A percentile compares a stretch with the other conserved stretches of the same genome.
These are phyloP conservation scores for Trichophyton schoenleinii DNA, from an alignment of 2,329 filamentous ascomycete species.

Conservation along the genomic window DNA sequence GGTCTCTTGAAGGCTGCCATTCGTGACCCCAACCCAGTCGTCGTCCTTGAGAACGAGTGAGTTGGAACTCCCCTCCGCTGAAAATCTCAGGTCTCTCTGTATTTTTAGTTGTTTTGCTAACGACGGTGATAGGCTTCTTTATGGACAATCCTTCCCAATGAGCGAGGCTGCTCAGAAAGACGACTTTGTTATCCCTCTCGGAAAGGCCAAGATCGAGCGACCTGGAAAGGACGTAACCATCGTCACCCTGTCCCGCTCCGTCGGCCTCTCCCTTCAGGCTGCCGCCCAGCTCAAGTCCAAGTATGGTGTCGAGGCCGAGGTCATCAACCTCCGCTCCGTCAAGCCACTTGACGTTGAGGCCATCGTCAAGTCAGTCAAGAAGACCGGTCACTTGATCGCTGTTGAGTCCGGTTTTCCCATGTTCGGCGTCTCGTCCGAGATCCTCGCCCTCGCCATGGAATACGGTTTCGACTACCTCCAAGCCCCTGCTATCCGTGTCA, in stretches of 20 bases:
- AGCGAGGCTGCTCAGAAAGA: conserved; percentile 89
- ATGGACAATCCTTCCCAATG: conserved; percentile 93
- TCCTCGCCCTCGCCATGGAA: conserved; percentile 89
- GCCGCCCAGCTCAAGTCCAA: conserved; percentile 90
- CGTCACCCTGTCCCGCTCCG: conserved; percentile 85
- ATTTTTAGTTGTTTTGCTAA: neutral
- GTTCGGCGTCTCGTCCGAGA: conserved; percentile 84
- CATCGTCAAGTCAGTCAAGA: conserved; percentile 96
- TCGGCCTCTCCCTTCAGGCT: conserved; percentile 78
- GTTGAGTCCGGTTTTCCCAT: conserved; percentile 95
- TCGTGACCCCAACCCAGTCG: conserved; percentile 92
- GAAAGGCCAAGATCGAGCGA: conserved; percentile 98
- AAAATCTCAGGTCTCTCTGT: neutral
- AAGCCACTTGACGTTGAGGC: conserved; percentile 93
- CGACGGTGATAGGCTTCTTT: conserved; percentile 48
- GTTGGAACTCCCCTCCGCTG: conserved; percentile 12
- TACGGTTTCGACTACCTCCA: conserved; percentile 97
- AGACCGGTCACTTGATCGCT: conserved; percentile 81
- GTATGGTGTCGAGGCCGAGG: conserved; percentile 89
- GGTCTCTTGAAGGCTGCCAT: conserved; percentile 96
- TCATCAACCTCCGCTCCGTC: conserved; percentile 94
- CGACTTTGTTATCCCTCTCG: conserved; percentile 94
- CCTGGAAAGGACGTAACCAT: conserved; percentile 92
- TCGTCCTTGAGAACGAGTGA: conserved; percentile 74
- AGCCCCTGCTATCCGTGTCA: conserved; percentile 83